Evolutionary conservation across 306 rosid genomes (phyloP), one percentile per base, ranked within the genome.

Genomic region (Glycine tomentella): DNA sequence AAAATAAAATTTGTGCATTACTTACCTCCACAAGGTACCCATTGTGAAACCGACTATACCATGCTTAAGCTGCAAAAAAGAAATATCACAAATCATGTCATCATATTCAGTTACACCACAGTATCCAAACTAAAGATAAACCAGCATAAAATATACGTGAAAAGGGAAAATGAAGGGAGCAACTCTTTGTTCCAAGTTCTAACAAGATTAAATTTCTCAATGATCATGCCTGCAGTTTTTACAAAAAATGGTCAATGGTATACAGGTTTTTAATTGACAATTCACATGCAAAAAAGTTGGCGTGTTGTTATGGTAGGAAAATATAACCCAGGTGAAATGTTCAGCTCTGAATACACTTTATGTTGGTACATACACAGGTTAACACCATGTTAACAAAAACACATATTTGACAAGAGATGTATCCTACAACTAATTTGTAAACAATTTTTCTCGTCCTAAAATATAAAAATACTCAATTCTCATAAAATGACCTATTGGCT

Each of bases 11-110:
- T 9, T 36, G 81, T 38, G 70, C 67, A 72, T 15, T 17, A 69
- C 93, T 61, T 95, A 93, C 98, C 99, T 93, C 99, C 98, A 95
- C 79, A 95, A 82, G 67, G 93, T 63, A 53, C 97, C 99, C 98
- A 92, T 91, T 36, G 98, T 81, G 72, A 80, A 89, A 72, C 98
- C 99, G 53, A 87, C 97, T 64, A 95, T 50, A 59, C 99, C 99
- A 87, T 95, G 98, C 92, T 71, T 95, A 80, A 95, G 99, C 99
- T 93, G 96, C 92, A 87, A 20, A 61, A 86, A 69, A 83, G n/a
- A 85, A 61, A 83, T 58, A 84, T 77, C n/a, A 85, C 16, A 74
- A 87, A 82, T 69, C 76, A 90, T 67, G 84, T 49, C 48, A 56
- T 70, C 16, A 63, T 62, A 31, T 58, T 76, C 10, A 57, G 77